A percentile compares a stretch with the other conserved stretches of the same genome.
phyloP scores from a whole-genome alignment of 305 asterid species.

The Plantago coronopus region DNA sequence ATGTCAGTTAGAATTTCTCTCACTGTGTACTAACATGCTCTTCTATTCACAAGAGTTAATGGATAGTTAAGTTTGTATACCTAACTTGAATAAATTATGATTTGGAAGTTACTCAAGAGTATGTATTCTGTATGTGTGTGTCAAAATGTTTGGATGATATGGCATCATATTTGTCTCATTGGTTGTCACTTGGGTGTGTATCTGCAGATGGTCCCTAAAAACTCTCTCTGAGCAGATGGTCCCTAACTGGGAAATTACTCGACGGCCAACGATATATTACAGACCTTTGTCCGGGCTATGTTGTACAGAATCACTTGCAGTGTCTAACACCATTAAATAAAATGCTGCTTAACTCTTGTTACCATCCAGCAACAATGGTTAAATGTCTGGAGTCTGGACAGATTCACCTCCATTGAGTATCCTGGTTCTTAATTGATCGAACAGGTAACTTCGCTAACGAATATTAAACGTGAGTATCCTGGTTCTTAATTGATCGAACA shows the following conservation, averaged over 20 bases:
- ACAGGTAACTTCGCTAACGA: too few species aligned
- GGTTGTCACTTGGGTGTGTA: not conserved
- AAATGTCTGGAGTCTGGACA: too few species aligned
- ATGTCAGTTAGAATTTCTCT: too few species aligned
- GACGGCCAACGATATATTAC: slow-evolving; percentile 3
- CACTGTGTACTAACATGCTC: not conserved
- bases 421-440: too few species aligned
- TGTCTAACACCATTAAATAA: not conserved
- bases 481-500: too few species aligned
- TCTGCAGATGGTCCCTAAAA: slow-evolving; percentile 5
- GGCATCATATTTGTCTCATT: not conserved
- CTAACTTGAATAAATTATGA: not conserved
- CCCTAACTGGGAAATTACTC: slow-evolving; percentile 11
- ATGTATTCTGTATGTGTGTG: too few species aligned
- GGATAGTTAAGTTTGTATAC: not conserved
- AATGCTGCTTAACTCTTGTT: not conserved
- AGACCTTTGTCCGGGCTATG: not conserved
- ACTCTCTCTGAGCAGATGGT: not conserved
- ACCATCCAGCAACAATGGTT: too few species aligned
- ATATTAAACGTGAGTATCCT: too few species aligned
- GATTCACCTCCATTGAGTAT: too few species aligned
- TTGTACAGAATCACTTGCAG: not conserved
- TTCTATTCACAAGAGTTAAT: not conserved
- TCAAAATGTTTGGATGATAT: too few species aligned
- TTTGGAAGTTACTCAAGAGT: not conserved